Conservation (phyloP, 2,329 filamentous ascomycete genomes). For the Aulographum hederae region DNA sequence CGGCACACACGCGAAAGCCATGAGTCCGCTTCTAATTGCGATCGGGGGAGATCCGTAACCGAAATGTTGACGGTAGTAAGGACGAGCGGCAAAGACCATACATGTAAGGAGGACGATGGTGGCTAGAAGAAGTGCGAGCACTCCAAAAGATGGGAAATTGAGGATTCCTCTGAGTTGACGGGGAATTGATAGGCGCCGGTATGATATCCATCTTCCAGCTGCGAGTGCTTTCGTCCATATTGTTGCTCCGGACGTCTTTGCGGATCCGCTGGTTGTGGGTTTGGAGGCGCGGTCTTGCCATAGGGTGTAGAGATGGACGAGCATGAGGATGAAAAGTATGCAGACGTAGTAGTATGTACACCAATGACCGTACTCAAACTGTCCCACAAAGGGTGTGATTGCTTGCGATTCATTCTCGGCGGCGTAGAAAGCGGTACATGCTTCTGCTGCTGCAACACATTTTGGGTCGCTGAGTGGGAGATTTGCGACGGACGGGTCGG, state of each 20-base stretch:
- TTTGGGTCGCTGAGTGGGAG: constrained; percentile 3
- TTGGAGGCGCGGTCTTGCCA: not conserved
- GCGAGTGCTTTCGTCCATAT: not conserved
- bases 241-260: not conserved
- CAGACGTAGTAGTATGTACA: not conserved
- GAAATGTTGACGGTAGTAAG: constrained; percentile 2
- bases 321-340: not conserved
- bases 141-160: not conserved
- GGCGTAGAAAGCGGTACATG: constrained; percentile 3
- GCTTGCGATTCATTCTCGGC: constrained; percentile 2
- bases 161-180: not conserved
- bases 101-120: not conserved
- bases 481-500: no score
- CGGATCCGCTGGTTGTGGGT: not conserved
- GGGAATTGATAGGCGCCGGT: constrained; percentile 2
- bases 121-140: not conserved
- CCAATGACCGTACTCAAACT: constrained; percentile 3
- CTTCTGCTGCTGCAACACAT: constrained; percentile 1
- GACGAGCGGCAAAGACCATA: constrained; percentile 2
- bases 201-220: not conserved
- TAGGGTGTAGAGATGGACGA: not conserved
- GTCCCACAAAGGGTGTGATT: not conserved
- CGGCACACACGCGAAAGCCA: constrained; percentile 7
- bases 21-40: constrained; percentile 7
- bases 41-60: constrained; percentile 5